Conservation (phyloP, 768 basidiomycete genomes). For the Chalciporus sphaerocephalus region DNA sequence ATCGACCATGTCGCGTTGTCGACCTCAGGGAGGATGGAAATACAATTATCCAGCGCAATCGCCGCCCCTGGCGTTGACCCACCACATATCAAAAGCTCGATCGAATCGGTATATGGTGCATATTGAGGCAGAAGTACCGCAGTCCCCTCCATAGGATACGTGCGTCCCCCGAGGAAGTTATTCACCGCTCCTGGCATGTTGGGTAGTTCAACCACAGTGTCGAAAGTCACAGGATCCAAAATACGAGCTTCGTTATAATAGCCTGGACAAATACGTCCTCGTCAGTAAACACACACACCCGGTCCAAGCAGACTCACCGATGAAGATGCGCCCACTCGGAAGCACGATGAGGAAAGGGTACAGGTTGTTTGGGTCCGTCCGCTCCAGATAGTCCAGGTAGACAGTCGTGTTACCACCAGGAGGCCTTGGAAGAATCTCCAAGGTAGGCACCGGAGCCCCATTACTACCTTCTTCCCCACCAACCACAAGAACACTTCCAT, state of each 20-base stretch:
- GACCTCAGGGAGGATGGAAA: slow-evolving; percentile 62
- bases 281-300: neutral
- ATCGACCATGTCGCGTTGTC: slow-evolving; percentile 60
- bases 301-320: slow-evolving; percentile 44
- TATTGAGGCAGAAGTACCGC: slow-evolving; percentile 65
- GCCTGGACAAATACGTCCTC: slow-evolving; percentile 34
- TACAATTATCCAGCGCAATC: slow-evolving; percentile 62
- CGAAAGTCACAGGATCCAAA: slow-evolving; percentile 61
- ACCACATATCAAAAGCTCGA: slow-evolving; percentile 70
- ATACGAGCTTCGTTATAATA: slow-evolving; percentile 83
- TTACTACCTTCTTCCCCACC: slow-evolving; percentile 76
- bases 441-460: slow-evolving; percentile 56
- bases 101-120: slow-evolving; percentile 69
- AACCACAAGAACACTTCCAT: slow-evolving; percentile 69
- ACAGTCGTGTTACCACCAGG: slow-evolving; percentile 57
- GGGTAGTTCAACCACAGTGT: slow-evolving; percentile 55
- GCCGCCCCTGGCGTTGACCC: slow-evolving; percentile 59
- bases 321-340: slow-evolving; percentile 65
- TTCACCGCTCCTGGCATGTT: slow-evolving; percentile 74
- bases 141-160: slow-evolving; percentile 74
- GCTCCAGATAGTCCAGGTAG: slow-evolving; percentile 59
- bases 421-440: slow-evolving; percentile 69
- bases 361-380: slow-evolving; percentile 77
- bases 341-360: slow-evolving; percentile 75
- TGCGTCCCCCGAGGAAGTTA: slow-evolving; percentile 67